A percentile compares a stretch with the other conserved stretches of the same genome.
phyloP scores from a whole-genome alignment of 495 filamentous ascomycete genomes.

The Penicillium goetzii region DNA sequence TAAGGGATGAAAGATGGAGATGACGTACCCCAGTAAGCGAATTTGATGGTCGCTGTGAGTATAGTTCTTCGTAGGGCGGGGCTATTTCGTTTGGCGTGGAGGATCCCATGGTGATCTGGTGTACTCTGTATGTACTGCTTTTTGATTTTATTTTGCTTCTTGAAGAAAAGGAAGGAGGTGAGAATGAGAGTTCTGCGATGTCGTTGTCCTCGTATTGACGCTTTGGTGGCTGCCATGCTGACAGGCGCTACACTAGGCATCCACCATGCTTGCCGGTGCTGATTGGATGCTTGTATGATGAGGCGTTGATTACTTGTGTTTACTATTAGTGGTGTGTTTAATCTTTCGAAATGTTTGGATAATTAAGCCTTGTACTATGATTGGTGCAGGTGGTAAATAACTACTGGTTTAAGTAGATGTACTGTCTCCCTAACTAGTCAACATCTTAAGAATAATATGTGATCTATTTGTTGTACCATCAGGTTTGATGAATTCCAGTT shows the following conservation, averaged over 20 bases:
- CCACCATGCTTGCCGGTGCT: background rate
- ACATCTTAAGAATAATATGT: too few species aligned
- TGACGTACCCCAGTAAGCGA: background rate
- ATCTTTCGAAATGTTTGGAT: too few species aligned
- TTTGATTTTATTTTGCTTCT: background rate
- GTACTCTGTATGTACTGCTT: background rate
- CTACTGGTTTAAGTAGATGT: too few species aligned
- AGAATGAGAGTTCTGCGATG: background rate
- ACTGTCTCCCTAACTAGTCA: too few species aligned
- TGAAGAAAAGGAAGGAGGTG: background rate
- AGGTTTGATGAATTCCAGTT: too few species aligned
- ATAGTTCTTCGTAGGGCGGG: conserved; percentile 3
- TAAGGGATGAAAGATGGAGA: background rate
- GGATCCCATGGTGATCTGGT: background rate
- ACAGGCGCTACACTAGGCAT: conserved; percentile 1
- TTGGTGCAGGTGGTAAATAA: too few species aligned
- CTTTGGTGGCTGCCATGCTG: background rate
- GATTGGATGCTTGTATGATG: background rate
- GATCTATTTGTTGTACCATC: too few species aligned
- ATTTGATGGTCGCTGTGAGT: background rate
- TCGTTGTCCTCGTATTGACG: background rate
- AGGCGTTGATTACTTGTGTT: background rate
- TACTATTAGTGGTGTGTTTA: too few species aligned
- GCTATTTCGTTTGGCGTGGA: background rate
- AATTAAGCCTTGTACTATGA: too few species aligned